Evolutionary conservation across 352 stramenopile genomes (phyloP).

Genomic region (Pythium monospermum): DNA sequence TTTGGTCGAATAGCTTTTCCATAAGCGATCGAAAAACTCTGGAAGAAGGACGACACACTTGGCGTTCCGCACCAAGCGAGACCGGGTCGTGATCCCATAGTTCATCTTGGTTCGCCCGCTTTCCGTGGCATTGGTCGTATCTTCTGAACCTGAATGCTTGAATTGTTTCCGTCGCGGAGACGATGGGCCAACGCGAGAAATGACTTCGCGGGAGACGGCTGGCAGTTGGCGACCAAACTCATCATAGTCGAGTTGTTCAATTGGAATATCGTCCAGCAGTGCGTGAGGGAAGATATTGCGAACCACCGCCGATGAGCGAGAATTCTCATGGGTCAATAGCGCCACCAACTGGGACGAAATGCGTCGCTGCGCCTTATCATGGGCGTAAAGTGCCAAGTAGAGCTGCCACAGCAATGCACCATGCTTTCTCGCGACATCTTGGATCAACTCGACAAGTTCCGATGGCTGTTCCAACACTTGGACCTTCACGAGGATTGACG

Average conservation of each 20-base stretch:
- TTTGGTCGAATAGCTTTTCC: slow-evolving; percentile 70
- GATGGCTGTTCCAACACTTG: slow-evolving; percentile 84
- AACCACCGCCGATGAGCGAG: slow-evolving; percentile 76
- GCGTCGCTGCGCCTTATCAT: slow-evolving; percentile 79
- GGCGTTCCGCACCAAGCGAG: slow-evolving; percentile 59
- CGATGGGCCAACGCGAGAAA: slow-evolving; percentile 20
- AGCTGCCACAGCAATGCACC: slow-evolving; percentile 79
- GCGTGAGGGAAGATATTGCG: slow-evolving; percentile 81
- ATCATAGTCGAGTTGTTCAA: slow-evolving; percentile 74
- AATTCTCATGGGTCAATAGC: slow-evolving; percentile 81
- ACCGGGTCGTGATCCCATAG: slow-evolving; percentile 71
- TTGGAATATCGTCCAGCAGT: slow-evolving; percentile 71
- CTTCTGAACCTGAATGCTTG: slow-evolving; percentile 33
- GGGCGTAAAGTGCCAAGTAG: slow-evolving; percentile 73
- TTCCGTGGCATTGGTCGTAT: slow-evolving; percentile 64
- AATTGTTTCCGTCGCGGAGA: slow-evolving; percentile 33
- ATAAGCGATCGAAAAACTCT: slow-evolving; percentile 83
- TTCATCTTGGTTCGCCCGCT: slow-evolving; percentile 64
- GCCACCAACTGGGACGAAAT: slow-evolving; percentile 85
- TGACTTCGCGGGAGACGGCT: slow-evolving; percentile 41
- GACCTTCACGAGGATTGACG: slow-evolving; percentile 83
- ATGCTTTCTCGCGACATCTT: slow-evolving; percentile 83
- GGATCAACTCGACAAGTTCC: slow-evolving; percentile 82
- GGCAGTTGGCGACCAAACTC: slow-evolving; percentile 76
- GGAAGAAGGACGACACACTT: slow-evolving; percentile 82